A percentile compares a stretch with the other conserved stretches of the same genome.
These are phyloP conservation scores for Pythium dissimile DNA, from an alignment of 352 stramenopile species.

Conservation along the genomic window DNA sequence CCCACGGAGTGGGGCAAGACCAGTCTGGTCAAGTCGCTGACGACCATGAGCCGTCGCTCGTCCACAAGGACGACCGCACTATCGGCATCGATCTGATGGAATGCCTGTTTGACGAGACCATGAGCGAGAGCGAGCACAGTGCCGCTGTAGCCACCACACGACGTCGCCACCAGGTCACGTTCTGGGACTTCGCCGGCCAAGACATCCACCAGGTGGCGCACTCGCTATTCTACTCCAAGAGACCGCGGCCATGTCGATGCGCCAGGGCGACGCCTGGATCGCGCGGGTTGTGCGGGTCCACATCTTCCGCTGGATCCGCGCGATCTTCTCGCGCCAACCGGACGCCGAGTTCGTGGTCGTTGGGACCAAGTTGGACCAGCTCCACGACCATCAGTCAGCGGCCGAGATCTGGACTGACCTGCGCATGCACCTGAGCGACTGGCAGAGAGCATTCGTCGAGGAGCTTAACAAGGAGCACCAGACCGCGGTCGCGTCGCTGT, in stretches of 20 bases:
- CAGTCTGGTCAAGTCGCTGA: constrained; percentile 33
- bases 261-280: constrained; percentile 1
- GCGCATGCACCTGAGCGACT: constrained; percentile 8
- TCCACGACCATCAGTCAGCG: neutral
- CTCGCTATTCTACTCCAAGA: constrained; percentile 16
- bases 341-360: constrained; percentile 21
- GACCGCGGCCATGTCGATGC: neutral
- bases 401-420: constrained; percentile 11
- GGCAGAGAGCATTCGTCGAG: neutral
- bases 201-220: constrained; percentile 13
- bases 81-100: constrained; percentile 34
- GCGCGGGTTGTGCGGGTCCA: constrained; percentile 4
- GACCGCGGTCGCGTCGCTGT: neutral
- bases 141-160: too few species aligned
- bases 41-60: constrained; percentile 10
- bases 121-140: too few species aligned
- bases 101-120: constrained; percentile 20
- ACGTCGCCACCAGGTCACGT: constrained; percentile 9
- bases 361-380: constrained; percentile 19
- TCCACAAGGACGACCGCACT: constrained; percentile 23
- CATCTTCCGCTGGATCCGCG: constrained; percentile 21
- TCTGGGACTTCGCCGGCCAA: constrained; percentile 22
- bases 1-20: constrained; percentile 32
- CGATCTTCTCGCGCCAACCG: constrained; percentile 13
- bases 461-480: constrained; percentile 9